Percentiles rank a stretch among this genome's conserved stretches.
These are phyloP conservation scores for Wallacemonas rigidus DNA, from an alignment of 208 protist genomes.

Conservation along the genomic window DNA sequence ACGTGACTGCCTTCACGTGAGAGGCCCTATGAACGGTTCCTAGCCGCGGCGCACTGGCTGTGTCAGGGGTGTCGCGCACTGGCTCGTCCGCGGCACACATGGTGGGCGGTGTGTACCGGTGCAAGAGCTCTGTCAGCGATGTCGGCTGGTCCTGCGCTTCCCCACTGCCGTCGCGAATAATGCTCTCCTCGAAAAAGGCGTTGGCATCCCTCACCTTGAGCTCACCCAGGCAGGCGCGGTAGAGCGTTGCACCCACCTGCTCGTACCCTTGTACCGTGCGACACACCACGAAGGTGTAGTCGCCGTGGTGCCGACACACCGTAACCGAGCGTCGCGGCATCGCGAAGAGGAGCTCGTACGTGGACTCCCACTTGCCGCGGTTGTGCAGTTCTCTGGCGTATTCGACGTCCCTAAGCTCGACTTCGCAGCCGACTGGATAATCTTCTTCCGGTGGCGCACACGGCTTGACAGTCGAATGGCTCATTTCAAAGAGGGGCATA, in stretches of 20 bases:
- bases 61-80: not conserved
- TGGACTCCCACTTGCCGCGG: slow-evolving; percentile 58
- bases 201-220: slow-evolving; percentile 75
- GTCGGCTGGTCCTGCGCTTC: not conserved
- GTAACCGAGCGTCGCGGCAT: slow-evolving; percentile 57
- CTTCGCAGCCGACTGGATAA: slow-evolving; percentile 84
- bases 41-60: slow-evolving; percentile 1
- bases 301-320: slow-evolving; percentile 71
- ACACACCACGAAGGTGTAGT: slow-evolving; percentile 87
- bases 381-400: slow-evolving; percentile 33
- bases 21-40: not conserved
- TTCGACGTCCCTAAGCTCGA: slow-evolving; percentile 77
- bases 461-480: slow-evolving; percentile 66
- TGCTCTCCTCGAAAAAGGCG: slow-evolving; percentile 25
- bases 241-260: slow-evolving; percentile 74
- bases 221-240: slow-evolving; percentile 82
- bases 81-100: not conserved
- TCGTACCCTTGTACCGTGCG: slow-evolving; percentile 54
- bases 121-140: not conserved
- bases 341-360: slow-evolving; percentile 77
- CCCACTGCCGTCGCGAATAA: slow-evolving; percentile 16
- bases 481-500: slow-evolving; percentile 80
- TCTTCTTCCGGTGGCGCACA: slow-evolving; percentile 73
- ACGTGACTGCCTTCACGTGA: not conserved
- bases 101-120: not conserved